Percentiles rank a stretch among this genome's conserved stretches.
These are phyloP conservation scores for Penicillium pulvis DNA, from an alignment of 495 filamentous ascomycete genomes.

Conservation along the genomic window DNA sequence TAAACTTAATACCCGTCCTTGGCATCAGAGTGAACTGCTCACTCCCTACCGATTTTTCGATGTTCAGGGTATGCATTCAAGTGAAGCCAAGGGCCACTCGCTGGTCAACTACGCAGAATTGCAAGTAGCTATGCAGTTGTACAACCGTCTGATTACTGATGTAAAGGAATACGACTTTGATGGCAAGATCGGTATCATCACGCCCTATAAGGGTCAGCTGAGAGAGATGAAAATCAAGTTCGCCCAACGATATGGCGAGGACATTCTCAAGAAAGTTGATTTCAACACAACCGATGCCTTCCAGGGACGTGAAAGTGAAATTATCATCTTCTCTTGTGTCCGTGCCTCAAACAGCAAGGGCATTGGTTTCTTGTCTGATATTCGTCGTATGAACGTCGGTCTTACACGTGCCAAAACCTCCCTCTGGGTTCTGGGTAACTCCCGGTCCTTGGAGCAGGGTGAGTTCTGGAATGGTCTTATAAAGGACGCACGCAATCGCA, in stretches of 20 bases:
- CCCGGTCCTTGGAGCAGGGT: conserved; percentile 78
- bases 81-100: conserved; percentile 77
- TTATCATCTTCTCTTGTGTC: conserved; percentile 99
- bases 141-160: conserved; percentile 72
- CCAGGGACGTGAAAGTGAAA: conserved; percentile 93
- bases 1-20: conserved; percentile 69
- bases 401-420: conserved; percentile 94
- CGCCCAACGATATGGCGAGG: conserved; percentile 65
- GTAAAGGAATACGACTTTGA: conserved; percentile 67
- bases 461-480: conserved; percentile 89
- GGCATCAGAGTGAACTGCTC: conserved; percentile 80
- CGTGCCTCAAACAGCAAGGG: conserved; percentile 87
- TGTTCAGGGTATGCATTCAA: conserved; percentile 82
- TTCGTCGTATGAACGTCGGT: conserved; percentile 99
- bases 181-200: conserved; percentile 93
- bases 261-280: conserved; percentile 76
- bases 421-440: conserved; percentile 93
- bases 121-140: conserved; percentile 80
- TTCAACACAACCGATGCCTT: conserved; percentile 99
- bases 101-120: conserved; percentile 88
- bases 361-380: conserved; percentile 97
- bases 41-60: conserved; percentile 98
- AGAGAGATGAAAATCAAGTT: conserved; percentile 75
- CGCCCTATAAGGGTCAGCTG: conserved; percentile 94
- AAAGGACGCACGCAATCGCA: conserved; percentile 70